These are phyloP conservation scores for Sporothrix inflata DNA, from an alignment of 2,329 filamentous ascomycete species.

Conservation along the genomic window DNA sequence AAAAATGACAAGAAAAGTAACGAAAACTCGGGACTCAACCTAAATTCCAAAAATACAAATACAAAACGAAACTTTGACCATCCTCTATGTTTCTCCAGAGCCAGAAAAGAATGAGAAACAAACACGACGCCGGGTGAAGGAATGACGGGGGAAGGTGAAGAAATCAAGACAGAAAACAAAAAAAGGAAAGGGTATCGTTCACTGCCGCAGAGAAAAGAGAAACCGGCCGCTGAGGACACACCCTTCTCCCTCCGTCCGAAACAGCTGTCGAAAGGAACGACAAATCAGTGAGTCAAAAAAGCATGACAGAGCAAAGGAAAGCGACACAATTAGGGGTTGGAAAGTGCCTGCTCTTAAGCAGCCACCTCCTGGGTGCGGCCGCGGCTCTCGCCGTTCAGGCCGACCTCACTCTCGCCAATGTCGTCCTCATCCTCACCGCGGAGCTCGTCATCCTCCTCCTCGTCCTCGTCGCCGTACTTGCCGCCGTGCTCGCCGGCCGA, in stretches of 20 bases:
- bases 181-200: constrained; percentile 12
- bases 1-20: not conserved
- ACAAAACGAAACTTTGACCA: not conserved
- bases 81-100: not conserved
- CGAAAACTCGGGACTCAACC: not conserved
- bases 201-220: constrained; percentile 18
- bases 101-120: too few relatives aligned
- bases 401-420: constrained; percentile 52
- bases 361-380: constrained; percentile 59
- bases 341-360: constrained; percentile 45
- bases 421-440: constrained; percentile 39
- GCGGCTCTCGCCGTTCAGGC: constrained; percentile 59
- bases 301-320: not conserved
- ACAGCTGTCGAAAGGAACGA: constrained; percentile 10
- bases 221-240: not conserved
- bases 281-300: not conserved
- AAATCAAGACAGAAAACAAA: not conserved
- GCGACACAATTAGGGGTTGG: too few relatives aligned
- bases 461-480: constrained; percentile 67
- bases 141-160: not conserved
- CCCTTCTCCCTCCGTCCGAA: not conserved
- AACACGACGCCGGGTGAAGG: constrained; percentile 4
- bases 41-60: constrained; percentile 10
- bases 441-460: constrained; percentile 56
- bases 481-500: constrained; percentile 68